A percentile compares a stretch with the other conserved stretches of the same genome.
phyloP scores from a whole-genome alignment of 139 green algal species.

The Ostreobium quekettii region DNA sequence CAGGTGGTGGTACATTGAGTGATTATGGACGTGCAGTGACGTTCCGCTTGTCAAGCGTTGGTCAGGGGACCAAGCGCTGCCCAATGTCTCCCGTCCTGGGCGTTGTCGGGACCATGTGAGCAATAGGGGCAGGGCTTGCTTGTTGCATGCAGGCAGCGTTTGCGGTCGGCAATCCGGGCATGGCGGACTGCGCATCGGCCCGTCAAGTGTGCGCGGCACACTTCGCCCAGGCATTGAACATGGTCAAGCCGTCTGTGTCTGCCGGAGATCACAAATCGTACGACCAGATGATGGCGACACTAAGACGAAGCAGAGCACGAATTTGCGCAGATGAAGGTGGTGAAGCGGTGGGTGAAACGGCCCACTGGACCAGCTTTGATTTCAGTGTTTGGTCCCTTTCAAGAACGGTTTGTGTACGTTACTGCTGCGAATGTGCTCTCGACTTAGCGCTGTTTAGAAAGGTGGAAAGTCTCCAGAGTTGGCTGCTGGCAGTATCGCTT shows the following conservation, averaged over 20 bases:
- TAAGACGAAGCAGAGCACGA: not conserved
- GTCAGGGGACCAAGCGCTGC: not conserved
- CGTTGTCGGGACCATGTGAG: not conserved
- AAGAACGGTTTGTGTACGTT: too few relatives aligned
- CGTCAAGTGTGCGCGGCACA: not conserved
- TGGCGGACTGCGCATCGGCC: not conserved
- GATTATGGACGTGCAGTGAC: too few relatives aligned
- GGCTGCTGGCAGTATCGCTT: too few relatives aligned
- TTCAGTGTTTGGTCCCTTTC: too few relatives aligned
- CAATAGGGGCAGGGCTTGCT: not conserved
- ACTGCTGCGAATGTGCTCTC: too few relatives aligned
- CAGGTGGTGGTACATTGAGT: too few relatives aligned
- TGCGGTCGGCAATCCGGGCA: not conserved
- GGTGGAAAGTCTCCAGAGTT: too few relatives aligned
- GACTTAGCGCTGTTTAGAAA: too few relatives aligned
- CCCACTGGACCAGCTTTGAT: too few relatives aligned
- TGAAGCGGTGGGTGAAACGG: too few relatives aligned
- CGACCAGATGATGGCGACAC: not conserved
- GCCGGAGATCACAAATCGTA: not conserved
- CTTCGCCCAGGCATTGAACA: not conserved
- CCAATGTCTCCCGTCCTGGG: not conserved
- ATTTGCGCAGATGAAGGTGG: too few relatives aligned
- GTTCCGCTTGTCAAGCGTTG: not conserved
- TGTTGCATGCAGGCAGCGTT: not conserved
- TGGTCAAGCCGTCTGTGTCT: slow-evolving; percentile 8